phyloP scores from a whole-genome alignment of 2,329 filamentous ascomycete genomes.

The Fusarium brachygibbosum region DNA sequence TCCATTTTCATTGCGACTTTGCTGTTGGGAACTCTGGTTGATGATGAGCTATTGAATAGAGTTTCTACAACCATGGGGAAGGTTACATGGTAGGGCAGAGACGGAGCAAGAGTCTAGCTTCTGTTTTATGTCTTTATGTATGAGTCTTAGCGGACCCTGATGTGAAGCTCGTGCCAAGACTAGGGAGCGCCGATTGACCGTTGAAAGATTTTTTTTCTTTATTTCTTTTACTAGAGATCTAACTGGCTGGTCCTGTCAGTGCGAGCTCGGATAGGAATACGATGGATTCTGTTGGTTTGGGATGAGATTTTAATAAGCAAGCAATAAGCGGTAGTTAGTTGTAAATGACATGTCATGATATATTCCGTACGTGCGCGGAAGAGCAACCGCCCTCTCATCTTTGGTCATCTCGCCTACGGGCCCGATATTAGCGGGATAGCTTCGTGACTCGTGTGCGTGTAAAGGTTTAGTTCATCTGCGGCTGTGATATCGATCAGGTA shows the following conservation, averaged over 20 bases:
- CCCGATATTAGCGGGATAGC: conserved; percentile 3
- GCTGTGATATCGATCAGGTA: background rate
- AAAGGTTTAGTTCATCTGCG: conserved; percentile 5
- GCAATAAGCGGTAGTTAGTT: background rate
- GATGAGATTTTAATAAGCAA: background rate
- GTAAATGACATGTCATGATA: background rate
- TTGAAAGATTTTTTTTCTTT: conserved; percentile 8
- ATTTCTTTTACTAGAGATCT: conserved; percentile 8
- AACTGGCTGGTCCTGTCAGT: background rate
- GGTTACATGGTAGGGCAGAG: conserved; percentile 21
- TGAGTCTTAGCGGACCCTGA: background rate
- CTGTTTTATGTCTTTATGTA: background rate
- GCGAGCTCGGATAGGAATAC: conserved; percentile 1
- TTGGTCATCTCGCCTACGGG: conserved; percentile 18
- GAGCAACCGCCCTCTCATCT: conserved; percentile 6
- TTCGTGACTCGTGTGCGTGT: background rate
- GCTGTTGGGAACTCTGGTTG: background rate
- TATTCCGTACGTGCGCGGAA: conserved; percentile 21
- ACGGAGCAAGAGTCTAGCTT: background rate
- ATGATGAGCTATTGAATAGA: background rate
- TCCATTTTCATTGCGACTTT: conserved; percentile 5
- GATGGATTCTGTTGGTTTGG: conserved; percentile 3
- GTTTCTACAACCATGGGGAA: conserved; percentile 10
- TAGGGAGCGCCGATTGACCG: conserved; percentile 2
- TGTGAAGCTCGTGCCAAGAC: conserved; percentile 14